A percentile compares a stretch with the other conserved stretches of the same genome.
phyloP scores from a whole-genome alignment of 306 rosid species.

The Hylodesmum podocarpum region DNA sequence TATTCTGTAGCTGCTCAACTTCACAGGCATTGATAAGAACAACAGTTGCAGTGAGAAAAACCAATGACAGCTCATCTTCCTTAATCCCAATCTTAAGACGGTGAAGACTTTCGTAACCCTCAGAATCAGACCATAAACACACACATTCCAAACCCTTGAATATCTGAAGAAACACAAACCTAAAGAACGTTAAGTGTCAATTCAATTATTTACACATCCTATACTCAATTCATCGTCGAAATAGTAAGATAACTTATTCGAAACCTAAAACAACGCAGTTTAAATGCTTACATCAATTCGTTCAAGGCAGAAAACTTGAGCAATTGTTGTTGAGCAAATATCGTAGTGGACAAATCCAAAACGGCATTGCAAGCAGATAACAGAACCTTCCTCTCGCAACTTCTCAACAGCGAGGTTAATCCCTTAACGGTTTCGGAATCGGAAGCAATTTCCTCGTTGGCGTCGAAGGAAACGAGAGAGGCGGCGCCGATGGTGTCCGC shows the following conservation, averaged over 20 bases:
- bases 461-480: slow-evolving; percentile 56
- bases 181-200: slow-evolving; percentile 50
- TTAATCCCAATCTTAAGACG: slow-evolving; percentile 48
- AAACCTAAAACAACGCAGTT: not conserved
- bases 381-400: slow-evolving; percentile 36
- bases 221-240: not conserved
- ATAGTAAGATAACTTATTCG: not conserved
- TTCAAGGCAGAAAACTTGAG: slow-evolving; percentile 46
- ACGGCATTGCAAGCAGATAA: slow-evolving; percentile 73
- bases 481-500: slow-evolving; percentile 54
- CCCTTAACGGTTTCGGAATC: slow-evolving; percentile 52
- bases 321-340: slow-evolving; percentile 46
- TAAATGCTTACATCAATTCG: slow-evolving; percentile 57
- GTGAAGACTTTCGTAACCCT: slow-evolving; percentile 28
- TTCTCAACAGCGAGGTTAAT: slow-evolving; percentile 43
- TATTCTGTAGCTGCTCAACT: slow-evolving; percentile 46
- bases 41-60: slow-evolving; percentile 51
- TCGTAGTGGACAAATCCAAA: slow-evolving; percentile 61
- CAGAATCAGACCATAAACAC: slow-evolving; percentile 47
- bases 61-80: slow-evolving; percentile 51
- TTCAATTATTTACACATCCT: slow-evolving; percentile 30
- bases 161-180: slow-evolving; percentile 72
- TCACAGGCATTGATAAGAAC: slow-evolving; percentile 58
- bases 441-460: slow-evolving; percentile 55
- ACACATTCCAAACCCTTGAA: slow-evolving; percentile 43